These are phyloP conservation scores for Rhizopus stolonifer DNA, from an alignment of 371 early-diverging fungal genomes.

Conservation along the genomic window DNA sequence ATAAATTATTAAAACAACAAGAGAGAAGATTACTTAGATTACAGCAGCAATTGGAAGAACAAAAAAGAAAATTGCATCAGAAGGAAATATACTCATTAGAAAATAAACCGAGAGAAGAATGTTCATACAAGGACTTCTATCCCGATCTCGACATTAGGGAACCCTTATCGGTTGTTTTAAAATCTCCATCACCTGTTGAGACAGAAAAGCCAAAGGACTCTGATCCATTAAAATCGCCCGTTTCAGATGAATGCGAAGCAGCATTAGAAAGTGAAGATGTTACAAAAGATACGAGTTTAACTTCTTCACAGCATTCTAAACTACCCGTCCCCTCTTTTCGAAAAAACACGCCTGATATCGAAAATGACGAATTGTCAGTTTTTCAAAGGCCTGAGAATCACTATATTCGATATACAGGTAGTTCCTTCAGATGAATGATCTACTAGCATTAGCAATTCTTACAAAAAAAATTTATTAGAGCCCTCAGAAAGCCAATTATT, in stretches of 20 bases:
- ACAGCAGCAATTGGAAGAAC: background rate
- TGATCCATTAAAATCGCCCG: slow-evolving; percentile 1
- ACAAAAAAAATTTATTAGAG: slow-evolving; percentile 43
- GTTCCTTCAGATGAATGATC: background rate
- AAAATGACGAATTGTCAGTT: slow-evolving; percentile 4
- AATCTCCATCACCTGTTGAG: background rate
- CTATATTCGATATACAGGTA: slow-evolving; percentile 60
- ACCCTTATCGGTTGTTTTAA: slow-evolving; percentile 47
- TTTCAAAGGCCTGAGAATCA: slow-evolving; percentile 55
- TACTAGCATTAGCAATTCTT: background rate
- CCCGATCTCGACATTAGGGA: slow-evolving; percentile 71
- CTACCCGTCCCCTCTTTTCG: slow-evolving; percentile 11
- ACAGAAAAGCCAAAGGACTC: background rate
- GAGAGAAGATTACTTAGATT: slow-evolving; percentile 2
- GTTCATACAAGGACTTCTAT: slow-evolving; percentile 75
- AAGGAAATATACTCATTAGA: background rate
- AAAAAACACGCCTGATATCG: slow-evolving; percentile 1
- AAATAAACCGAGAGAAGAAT: slow-evolving; percentile 77
- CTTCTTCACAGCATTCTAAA: background rate
- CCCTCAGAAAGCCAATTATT: slow-evolving; percentile 82
- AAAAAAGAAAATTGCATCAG: slow-evolving; percentile 1
- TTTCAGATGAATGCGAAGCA: slow-evolving; percentile 13
- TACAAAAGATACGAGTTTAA: background rate
- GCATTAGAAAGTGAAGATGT: slow-evolving; percentile 4
- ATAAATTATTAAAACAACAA: slow-evolving; percentile 1